phyloP scores from a whole-genome alignment of 78 protist species.

The Monosiga brevicollis region DNA sequence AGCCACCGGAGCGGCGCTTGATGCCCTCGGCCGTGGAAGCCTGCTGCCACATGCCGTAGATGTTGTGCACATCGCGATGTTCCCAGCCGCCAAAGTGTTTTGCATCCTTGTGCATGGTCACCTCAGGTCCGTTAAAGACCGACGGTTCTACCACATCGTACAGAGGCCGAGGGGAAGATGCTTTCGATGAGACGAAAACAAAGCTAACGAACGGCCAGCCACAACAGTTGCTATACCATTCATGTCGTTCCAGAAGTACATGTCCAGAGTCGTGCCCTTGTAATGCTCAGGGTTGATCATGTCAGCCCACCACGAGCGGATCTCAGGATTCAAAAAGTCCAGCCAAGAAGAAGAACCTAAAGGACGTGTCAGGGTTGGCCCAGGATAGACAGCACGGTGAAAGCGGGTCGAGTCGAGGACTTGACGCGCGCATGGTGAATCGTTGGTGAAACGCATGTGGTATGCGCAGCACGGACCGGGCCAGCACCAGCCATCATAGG shows the following conservation, averaged over 20 bases:
- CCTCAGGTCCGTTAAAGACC: constrained; percentile 95
- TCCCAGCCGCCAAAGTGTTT: constrained; percentile 22
- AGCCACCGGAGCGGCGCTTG: background rate
- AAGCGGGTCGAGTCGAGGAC: too few relatives aligned
- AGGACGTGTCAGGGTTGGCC: constrained; percentile 10
- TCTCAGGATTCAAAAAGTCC: constrained; percentile 74
- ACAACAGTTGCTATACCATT: too few relatives aligned
- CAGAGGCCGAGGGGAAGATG: background rate
- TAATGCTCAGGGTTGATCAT: too few relatives aligned
- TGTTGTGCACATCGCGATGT: constrained; percentile 95
- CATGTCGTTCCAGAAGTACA: constrained; percentile 98
- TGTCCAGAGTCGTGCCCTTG: constrained; percentile 60
- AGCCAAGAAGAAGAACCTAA: constrained; percentile 60
- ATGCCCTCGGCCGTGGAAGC: constrained; percentile 42
- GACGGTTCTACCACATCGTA: constrained; percentile 79
- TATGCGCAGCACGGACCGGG: constrained; percentile 68
- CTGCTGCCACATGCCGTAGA: constrained; percentile 74
- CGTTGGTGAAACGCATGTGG: too few relatives aligned
- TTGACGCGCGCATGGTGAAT: too few relatives aligned
- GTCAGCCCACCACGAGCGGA: constrained; percentile 87
- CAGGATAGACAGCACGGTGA: background rate
- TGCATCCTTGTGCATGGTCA: constrained; percentile 87
- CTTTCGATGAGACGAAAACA: background rate
- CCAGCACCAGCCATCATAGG: constrained; percentile 97
- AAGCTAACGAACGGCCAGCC: too few relatives aligned